Evolutionary conservation across 345 rosid genomes (phyloP).

Genomic region (Bruguiera gymnorhiza): DNA sequence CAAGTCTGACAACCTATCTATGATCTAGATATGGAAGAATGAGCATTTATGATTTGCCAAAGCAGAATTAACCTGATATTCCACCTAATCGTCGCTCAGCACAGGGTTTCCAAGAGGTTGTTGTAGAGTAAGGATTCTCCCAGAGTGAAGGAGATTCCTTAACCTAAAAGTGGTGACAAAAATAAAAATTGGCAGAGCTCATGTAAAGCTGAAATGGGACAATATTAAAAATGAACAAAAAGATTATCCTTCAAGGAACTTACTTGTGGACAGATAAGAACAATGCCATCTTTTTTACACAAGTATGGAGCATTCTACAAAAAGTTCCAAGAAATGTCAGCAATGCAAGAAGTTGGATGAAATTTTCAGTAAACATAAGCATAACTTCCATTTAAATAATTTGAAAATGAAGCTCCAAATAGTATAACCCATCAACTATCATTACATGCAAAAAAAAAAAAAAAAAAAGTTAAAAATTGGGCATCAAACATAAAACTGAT

Average conservation of each 20-base stretch:
- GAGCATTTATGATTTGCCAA: neutral
- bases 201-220: neutral
- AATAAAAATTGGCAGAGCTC: neutral
- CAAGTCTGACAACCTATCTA: neutral
- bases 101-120: constrained; percentile 99
- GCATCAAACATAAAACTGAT: no score
- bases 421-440: neutral
- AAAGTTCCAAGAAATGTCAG: constrained; percentile 9
- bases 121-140: constrained; percentile 92
- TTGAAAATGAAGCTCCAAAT: neutral
- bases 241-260: constrained; percentile 28
- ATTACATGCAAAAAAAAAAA: neutral
- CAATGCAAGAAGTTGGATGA: no score
- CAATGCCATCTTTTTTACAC: constrained; percentile 95
- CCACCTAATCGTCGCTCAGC: constrained; percentile 87
- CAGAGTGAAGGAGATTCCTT: constrained; percentile 93
- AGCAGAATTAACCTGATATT: constrained; percentile 52
- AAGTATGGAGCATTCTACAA: constrained; percentile 80
- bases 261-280: constrained; percentile 87
- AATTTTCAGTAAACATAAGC: no score
- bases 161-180: constrained; percentile 40
- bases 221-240: neutral
- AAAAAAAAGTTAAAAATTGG: no score
- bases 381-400: no score
- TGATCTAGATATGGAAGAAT: no score